Base-by-base conservation (phyloP, 495 filamentous ascomycete genomes). In the Alectoria sarmentosa region DNA sequence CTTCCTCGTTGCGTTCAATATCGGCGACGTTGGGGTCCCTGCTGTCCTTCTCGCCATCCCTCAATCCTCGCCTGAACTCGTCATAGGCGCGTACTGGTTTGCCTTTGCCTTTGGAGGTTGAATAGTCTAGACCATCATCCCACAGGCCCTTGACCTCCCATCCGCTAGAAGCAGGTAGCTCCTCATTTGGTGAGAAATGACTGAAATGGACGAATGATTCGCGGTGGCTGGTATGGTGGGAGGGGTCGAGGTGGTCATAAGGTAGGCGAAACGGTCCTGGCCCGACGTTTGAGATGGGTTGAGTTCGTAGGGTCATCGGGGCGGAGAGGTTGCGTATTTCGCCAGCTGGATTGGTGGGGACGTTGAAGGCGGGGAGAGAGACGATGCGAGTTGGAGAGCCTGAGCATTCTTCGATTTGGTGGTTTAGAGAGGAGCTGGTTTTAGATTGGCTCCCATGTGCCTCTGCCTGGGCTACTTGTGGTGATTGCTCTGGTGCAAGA, bases 101-200 rank as follows among this genome's bases (percentile, higher is more conserved):
- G 17, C 11, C 39, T 17, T 63, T 63, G 49, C 61, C 49, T 57
- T 63, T 63, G 19, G 49, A 41, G 56, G 48, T 44, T 13, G 61
- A 57, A 9, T 36, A 63, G 37, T 57, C 61, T 19, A 63, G 21
- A 21, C 41, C 61, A 6, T 56, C 49, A 34, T 54, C 61, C 32
- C 49, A 13, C 19, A 21, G 42, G 17, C 28, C 26, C n/a, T 57
- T 52, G 38, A 41, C 13, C 7, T 19, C 61, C 39, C 19, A 57
- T 26, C 10, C 23, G 21, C 26, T 52, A 19, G 23, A 32, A 0
- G 34, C 9, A n/a, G 58, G 58, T 34, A 11, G 11, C 17, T 4
- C 1, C 11, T 8, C 28, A 30, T 49, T 49, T 26, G n/a, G 46
- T 49, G 46, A 7, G 23, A 14, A 23, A 3, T n/a, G n/a, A 26